Percentiles rank a stretch among this genome's conserved stretches.
phyloP scores from a whole-genome alignment of 441 rosid species.

The Eruca vesicaria region DNA sequence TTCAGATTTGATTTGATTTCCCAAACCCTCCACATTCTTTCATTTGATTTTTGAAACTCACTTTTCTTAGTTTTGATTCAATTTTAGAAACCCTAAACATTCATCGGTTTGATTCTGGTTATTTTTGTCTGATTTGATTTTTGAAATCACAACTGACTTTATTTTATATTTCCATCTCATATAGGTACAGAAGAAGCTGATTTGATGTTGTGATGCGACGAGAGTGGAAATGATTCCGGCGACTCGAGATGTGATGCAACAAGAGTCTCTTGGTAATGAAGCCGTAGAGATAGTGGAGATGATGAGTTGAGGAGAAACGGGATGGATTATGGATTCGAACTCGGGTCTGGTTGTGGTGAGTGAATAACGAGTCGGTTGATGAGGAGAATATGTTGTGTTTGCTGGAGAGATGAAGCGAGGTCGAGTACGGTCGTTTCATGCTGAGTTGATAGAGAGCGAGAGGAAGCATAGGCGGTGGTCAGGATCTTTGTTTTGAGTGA shows the following conservation, averaged over 20 bases:
- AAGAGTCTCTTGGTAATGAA: constrained; percentile 57
- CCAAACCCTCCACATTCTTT: no score
- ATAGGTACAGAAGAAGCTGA: no score
- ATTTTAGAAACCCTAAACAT: no score
- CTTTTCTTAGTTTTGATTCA: no score
- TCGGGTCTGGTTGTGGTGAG: neutral
- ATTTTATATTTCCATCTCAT: no score
- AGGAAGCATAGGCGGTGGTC: constrained; percentile 24
- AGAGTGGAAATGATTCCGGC: no score
- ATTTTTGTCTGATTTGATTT: no score
- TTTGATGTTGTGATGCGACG: no score
- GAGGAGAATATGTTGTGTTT: constrained; percentile 52
- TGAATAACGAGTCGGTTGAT: constrained; percentile 38
- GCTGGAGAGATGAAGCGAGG: constrained; percentile 50
- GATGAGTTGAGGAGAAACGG: constrained; percentile 30
- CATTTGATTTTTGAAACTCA: no score
- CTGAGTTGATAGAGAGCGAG: constrained; percentile 35
- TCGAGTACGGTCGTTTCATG: constrained; percentile 37
- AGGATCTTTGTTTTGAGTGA: neutral
- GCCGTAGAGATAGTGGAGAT: constrained; percentile 50
- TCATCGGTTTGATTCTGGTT: no score
- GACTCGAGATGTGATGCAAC: constrained; percentile 35
- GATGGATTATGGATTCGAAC: neutral
- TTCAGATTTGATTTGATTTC: no score
- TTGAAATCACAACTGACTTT: no score